Evolutionary conservation across 495 filamentous ascomycete genomes (phyloP).

Genomic region (Aspergillus asperescens): DNA sequence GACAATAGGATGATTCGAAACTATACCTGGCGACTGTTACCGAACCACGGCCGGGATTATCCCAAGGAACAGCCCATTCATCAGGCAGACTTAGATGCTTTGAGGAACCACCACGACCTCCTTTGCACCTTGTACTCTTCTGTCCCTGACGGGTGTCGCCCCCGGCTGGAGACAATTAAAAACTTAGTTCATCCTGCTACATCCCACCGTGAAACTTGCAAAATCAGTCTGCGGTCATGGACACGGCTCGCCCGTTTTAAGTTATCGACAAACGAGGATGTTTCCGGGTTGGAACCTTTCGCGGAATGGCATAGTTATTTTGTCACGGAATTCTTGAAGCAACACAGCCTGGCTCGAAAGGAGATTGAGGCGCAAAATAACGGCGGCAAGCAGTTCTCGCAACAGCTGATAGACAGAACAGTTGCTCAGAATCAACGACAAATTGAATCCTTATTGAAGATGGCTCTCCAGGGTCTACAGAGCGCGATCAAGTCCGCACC

Average conservation of each 20-base stretch:
- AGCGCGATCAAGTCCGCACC: constrained; percentile 41
- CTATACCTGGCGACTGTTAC: constrained; percentile 71
- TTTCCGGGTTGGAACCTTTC: constrained; percentile 51
- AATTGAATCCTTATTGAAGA: constrained; percentile 53
- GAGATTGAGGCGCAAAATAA: constrained; percentile 57
- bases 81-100: constrained; percentile 72
- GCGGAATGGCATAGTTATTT: constrained; percentile 65
- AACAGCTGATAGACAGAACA: constrained; percentile 48
- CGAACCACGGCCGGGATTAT: constrained; percentile 83
- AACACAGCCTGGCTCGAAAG: constrained; percentile 54
- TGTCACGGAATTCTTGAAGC: constrained; percentile 49
- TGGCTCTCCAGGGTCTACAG: constrained; percentile 49
- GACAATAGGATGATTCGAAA: constrained; percentile 69
- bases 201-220: constrained; percentile 82
- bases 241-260: constrained; percentile 71
- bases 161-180: constrained; percentile 63
- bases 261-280: constrained; percentile 52
- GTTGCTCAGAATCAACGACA: constrained; percentile 58
- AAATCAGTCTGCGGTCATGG: constrained; percentile 80
- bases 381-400: constrained; percentile 37
- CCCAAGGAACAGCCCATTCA: constrained; percentile 73
- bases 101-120: constrained; percentile 91
- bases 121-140: constrained; percentile 85
- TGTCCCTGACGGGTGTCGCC: constrained; percentile 65
- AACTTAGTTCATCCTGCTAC: constrained; percentile 70